These are phyloP conservation scores for Wickerhamiella sergipiensis DNA, from an alignment of 805 yeast species.

Conservation along the genomic window DNA sequence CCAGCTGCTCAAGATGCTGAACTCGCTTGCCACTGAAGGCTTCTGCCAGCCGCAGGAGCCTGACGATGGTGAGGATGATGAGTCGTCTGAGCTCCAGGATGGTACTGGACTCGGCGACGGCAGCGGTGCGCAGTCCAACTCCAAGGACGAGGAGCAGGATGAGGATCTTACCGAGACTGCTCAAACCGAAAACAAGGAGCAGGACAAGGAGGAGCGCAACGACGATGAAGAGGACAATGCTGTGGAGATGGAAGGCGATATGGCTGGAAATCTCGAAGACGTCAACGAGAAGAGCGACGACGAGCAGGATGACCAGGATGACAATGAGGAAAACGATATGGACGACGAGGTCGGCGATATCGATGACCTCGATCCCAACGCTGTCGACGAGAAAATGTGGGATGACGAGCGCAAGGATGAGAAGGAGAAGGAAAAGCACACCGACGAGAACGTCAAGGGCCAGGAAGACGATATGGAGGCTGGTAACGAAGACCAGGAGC, in stretches of 20 bases:
- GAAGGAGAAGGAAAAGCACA: conserved; percentile 56
- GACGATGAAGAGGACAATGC: conserved; percentile 75
- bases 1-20: conserved; percentile 41
- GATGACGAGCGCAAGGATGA: conserved; percentile 75
- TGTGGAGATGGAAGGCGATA: conserved; percentile 88
- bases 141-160: conserved; percentile 69
- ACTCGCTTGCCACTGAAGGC: conserved; percentile 59
- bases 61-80: conserved; percentile 37
- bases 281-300: conserved; percentile 43
- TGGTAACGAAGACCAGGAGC: conserved; percentile 13
- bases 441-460: conserved; percentile 50
- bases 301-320: conserved; percentile 38
- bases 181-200: conserved; percentile 55
- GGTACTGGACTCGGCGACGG: conserved; percentile 95
- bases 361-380: conserved; percentile 85
- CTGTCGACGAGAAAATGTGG: conserved; percentile 96
- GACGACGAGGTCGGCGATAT: conserved; percentile 85
- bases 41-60: conserved; percentile 87
- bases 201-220: conserved; percentile 25
- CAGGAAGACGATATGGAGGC: conserved; percentile 28
- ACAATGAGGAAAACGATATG: conserved; percentile 39
- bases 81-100: conserved; percentile 50
- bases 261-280: conserved; percentile 88
- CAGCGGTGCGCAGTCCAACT: conserved; percentile 65
- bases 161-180: conserved; percentile 72